Evolutionary conservation across 805 yeast species (phyloP), one percentile per base, ranked within the genome.

Genomic region (Pichia kluyveri): DNA sequence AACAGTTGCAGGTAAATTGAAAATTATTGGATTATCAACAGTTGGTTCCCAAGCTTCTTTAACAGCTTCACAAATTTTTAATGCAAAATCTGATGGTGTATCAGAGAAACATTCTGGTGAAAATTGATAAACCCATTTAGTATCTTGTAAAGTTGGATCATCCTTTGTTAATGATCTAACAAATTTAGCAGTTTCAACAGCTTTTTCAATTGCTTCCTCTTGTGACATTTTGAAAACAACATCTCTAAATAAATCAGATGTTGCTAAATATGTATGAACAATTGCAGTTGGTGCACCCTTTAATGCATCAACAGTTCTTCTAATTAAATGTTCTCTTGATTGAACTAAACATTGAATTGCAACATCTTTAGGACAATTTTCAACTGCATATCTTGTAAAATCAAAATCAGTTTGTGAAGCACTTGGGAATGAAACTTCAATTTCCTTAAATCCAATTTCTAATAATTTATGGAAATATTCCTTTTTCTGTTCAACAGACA

Each of bases 401-500:
- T 83, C 91, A 59, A 83, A 83, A 67, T 83, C 91, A 8, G 87
- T 82, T 61, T 83, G 90, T 5, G 89, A 83, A 4, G 90, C 90
- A 30, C 87, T 80, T 10, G 91, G 91, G 68, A 83, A 83, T 3
- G 87, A 71, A 42, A 83, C 91, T 65, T 83, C 91, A 57, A 83
- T 83, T 68, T 83, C 91, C 61, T 83, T 83, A 69, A 83, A 83
- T 2, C 91, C 91, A 49, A 83, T 70, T 49, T 83, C 86, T 9
- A 83, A 57, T 55, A 83, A 70, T 65, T 83, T 83, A 57, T 81
- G 81, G 71, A 83, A 83, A 62, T 83, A 83, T 58, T 78, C 82
- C 60, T 82, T 82, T 67, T 83, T 83, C 64, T 83, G 86, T 45
- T 73, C 80, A 15, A 83, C 77, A 10, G 83, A 73, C 91, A 83